phyloP scores from a whole-genome alignment of 2,329 filamentous ascomycete species.

The Apiospora aurea region DNA sequence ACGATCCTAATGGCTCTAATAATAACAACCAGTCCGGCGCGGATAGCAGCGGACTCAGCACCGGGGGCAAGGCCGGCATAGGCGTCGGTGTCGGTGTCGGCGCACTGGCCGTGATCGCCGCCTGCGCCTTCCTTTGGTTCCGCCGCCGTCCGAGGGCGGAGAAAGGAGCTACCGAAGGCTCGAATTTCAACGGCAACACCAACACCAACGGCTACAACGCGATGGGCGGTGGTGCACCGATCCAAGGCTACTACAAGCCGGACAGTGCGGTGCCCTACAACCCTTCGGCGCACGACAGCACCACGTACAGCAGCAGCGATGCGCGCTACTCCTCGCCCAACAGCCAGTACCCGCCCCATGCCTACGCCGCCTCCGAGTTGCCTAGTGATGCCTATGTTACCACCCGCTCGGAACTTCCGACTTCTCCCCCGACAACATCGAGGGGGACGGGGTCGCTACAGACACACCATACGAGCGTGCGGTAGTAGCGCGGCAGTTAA shows the following conservation, averaged over 20 bases:
- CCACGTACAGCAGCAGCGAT: neutral
- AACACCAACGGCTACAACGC: neutral
- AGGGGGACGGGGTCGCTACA: no score
- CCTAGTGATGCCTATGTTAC: neutral
- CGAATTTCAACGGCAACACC: neutral
- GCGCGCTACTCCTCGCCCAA: neutral
- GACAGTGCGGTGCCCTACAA: neutral
- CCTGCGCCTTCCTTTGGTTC: conserved; percentile 35
- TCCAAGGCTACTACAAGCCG: no score
- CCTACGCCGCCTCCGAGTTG: neutral
- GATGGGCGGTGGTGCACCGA: neutral
- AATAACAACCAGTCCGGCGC: no score
- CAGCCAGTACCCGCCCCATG: neutral
- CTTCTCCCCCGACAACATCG: no score
- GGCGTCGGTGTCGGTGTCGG: conserved; percentile 42
- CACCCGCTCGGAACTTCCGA: neutral
- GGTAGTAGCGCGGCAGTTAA: no score
- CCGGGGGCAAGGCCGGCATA: conserved; percentile 44
- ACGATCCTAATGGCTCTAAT: neutral
- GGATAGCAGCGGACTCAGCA: conserved; percentile 34
- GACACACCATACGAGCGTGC: no score
- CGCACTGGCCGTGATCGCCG: conserved; percentile 34
- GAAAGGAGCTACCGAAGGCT: neutral
- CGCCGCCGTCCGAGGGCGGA: neutral
- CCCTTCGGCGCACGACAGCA: neutral